Base-by-base conservation (phyloP, 2,329 filamentous ascomycete genomes). In the Neofusicoccum laricinum region DNA sequence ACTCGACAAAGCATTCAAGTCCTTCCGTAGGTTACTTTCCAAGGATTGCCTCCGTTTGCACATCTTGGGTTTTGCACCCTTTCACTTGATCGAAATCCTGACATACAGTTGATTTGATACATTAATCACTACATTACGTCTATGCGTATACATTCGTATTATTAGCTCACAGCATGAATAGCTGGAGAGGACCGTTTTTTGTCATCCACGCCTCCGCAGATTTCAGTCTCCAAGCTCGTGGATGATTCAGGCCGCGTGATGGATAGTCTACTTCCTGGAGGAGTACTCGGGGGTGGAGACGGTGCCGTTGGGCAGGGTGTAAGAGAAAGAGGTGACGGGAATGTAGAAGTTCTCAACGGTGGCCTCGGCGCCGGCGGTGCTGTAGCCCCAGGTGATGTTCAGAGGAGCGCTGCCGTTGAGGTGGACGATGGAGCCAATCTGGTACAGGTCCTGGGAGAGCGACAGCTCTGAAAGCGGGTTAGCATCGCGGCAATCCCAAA, bases 241-340 rank as follows among this genome's bases (percentile, higher is more conserved):
- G 3, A 17, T 17, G 8, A 8, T 17, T 17, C 14, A 45, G 17
- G 41, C 41, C 25, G 25, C 25, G 25, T 45, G n/a, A n/a, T 11
- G 4, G 32, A 19, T 4, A 1, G 7, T 15, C 15, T 45, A 58
- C 53, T 41, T 55, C 51, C 51, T 55, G 36, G 53, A 32, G 15
- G 53, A 58, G 53, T 32, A 58, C 38, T 14, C 53, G 14, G 53
- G 38, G 15, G 19, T 19, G 14, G 21, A 45, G 38, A 14, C 32
- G 38, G 53, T 58, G 53, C 53, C 53, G 53, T 58, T 58, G 55
- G 40, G 40, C 38, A 59, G 41, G 4, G 55, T 59, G 25, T 14
- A 12, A 2, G 40, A 59, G 15, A 21, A n/a, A 25, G 40, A 59
- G 10, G 36, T 25, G 2, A 46, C 41, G 7, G 55, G 55, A 15